Evolutionary conservation across 2,329 filamentous ascomycete genomes (phyloP).

Genomic region (Fusarium miscanthi): DNA sequence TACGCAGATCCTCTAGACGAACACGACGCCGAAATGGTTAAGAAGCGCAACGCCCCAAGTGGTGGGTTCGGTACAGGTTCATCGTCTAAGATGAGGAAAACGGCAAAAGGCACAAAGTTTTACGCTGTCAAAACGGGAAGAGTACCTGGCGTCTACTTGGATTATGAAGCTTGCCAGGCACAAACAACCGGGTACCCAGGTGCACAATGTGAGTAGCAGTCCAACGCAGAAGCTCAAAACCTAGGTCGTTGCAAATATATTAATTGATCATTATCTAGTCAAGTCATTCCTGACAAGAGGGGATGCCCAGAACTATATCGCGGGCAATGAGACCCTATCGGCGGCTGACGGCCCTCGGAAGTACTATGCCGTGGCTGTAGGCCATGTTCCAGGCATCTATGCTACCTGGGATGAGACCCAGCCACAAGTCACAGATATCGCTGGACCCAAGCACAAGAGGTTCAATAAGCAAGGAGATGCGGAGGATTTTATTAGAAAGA

Average conservation of each 20-base stretch:
- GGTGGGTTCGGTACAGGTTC: constrained; percentile 25
- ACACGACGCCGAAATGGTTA: constrained; percentile 43
- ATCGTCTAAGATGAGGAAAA: constrained; percentile 60
- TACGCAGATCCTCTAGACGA: constrained; percentile 4
- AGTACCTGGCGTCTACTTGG: constrained; percentile 69
- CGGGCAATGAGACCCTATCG: constrained; percentile 62
- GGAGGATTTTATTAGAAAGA: constrained; percentile 75
- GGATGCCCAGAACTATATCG: constrained; percentile 83
- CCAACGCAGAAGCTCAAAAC: not conserved
- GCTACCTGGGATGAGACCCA: constrained; percentile 75
- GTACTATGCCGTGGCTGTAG: constrained; percentile 72
- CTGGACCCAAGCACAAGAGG: constrained; percentile 75
- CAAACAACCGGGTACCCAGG: constrained; percentile 71
- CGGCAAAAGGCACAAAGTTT: constrained; percentile 64
- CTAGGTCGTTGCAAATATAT: not conserved
- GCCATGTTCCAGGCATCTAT: constrained; percentile 69
- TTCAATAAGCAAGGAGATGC: constrained; percentile 78
- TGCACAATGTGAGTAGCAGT: constrained; percentile 71
- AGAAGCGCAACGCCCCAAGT: constrained; percentile 45
- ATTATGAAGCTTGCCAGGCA: constrained; percentile 69
- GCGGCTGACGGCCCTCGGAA: constrained; percentile 56
- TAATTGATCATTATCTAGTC: constrained; percentile 60
- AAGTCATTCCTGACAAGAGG: constrained; percentile 80
- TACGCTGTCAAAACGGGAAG: constrained; percentile 71
- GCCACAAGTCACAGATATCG: constrained; percentile 78